Evolutionary conservation across 768 basidiomycete genomes (phyloP).

Genomic region (Termitomyces sp.): DNA sequence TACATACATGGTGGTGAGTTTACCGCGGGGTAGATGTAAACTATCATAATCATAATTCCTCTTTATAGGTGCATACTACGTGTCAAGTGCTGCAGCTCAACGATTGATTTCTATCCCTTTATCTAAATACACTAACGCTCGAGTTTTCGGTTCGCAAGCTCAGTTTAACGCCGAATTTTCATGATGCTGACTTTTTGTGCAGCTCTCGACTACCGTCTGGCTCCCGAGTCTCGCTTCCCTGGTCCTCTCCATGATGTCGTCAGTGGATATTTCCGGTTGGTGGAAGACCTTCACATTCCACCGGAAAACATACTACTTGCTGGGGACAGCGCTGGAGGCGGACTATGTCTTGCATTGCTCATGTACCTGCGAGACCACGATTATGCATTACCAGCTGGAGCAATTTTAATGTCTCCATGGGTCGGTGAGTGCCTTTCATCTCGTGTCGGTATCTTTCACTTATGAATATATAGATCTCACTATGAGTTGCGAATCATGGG

Average conservation of each 20-base stretch:
- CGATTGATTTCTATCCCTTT: constrained; percentile 88
- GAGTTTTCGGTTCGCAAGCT: constrained; percentile 64
- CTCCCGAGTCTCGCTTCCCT: constrained; percentile 93
- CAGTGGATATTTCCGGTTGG: constrained; percentile 80
- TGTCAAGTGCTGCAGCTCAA: constrained; percentile 89
- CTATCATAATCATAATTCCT: background rate
- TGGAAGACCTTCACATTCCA: constrained; percentile 86
- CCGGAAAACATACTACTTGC: constrained; percentile 86
- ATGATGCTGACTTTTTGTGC: constrained; percentile 7
- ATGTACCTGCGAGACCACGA: constrained; percentile 94
- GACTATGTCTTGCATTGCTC: constrained; percentile 76
- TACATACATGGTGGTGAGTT: constrained; percentile 88
- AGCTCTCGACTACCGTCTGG: constrained; percentile 95
- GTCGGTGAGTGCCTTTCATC: constrained; percentile 64
- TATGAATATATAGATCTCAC: constrained; percentile 66
- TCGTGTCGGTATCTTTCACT: background rate
- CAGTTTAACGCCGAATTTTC: background rate
- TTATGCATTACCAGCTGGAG: constrained; percentile 81
- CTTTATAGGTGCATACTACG: constrained; percentile 81
- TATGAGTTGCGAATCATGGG: constrained; percentile 98
- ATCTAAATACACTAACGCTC: constrained; percentile 83
- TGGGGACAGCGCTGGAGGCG: constrained; percentile 95
- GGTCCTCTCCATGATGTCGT: constrained; percentile 87
- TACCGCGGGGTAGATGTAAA: background rate
- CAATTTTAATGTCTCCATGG: constrained; percentile 93